Conservation (phyloP, 2,329 filamentous ascomycete genomes). For the Emergomyces orientalis region DNA sequence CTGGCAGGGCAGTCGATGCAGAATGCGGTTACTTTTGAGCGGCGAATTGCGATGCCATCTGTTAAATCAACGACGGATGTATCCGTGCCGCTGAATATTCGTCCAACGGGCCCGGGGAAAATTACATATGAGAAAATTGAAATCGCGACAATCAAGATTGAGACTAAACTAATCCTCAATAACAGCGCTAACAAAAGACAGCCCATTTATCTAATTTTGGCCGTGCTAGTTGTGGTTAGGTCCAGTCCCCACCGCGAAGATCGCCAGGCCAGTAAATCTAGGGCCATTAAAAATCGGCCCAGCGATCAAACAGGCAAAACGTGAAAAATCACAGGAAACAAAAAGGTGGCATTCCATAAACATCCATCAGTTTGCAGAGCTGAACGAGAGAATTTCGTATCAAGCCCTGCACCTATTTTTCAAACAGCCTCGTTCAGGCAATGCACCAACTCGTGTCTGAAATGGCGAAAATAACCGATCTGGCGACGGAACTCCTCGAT, state of each 20-base stretch:
- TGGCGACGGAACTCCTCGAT: neutral
- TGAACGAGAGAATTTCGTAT: neutral
- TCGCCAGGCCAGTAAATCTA: too few relatives aligned
- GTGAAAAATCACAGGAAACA: too few relatives aligned
- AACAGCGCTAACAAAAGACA: too few relatives aligned
- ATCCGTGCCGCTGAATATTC: neutral
- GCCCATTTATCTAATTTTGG: too few relatives aligned
- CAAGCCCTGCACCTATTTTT: neutral
- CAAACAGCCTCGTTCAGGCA: neutral
- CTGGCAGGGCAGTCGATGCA: neutral
- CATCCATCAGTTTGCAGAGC: too few relatives aligned
- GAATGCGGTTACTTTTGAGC: neutral
- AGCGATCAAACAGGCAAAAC: too few relatives aligned
- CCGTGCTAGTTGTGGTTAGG: too few relatives aligned
- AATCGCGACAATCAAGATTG: too few relatives aligned
- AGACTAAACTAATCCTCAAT: too few relatives aligned
- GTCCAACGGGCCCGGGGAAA: neutral
- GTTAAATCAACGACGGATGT: neutral
- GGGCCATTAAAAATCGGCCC: too few relatives aligned
- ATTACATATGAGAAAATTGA: too few relatives aligned
- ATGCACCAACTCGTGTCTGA: neutral
- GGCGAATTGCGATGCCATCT: neutral
- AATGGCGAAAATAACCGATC: slow-evolving; percentile 1
- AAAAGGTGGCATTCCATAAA: neutral
- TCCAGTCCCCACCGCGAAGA: neutral